Conservation (phyloP, 352 stramenopile species). For the Phytophthora idaei region DNA sequence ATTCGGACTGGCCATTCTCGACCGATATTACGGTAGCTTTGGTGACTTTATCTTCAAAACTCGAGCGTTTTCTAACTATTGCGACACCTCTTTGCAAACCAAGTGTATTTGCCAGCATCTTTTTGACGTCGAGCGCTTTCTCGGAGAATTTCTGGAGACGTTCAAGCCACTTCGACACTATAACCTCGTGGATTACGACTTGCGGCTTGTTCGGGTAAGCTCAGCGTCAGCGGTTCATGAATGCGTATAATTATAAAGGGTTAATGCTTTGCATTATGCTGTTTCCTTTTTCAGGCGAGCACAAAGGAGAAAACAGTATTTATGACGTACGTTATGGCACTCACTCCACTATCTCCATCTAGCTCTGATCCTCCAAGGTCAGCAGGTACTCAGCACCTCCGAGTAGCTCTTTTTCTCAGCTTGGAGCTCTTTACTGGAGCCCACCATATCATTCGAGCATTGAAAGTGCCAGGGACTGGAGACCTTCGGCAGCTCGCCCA, state of each 20-base stretch:
- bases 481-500: constrained; percentile 40
- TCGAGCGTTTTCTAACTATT: neutral
- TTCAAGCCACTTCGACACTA: constrained; percentile 46
- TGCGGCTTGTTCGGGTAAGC: constrained; percentile 55
- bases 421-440: constrained; percentile 50
- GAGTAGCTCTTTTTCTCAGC: constrained; percentile 53
- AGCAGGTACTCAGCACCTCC: constrained; percentile 6
- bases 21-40: constrained; percentile 27
- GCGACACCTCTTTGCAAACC: neutral
- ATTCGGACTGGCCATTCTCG: constrained; percentile 1
- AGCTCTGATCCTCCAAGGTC: neutral
- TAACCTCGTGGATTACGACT: constrained; percentile 69
- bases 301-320: constrained; percentile 45
- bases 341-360: constrained; percentile 20
- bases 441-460: constrained; percentile 48
- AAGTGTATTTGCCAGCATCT: constrained; percentile 53
- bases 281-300: constrained; percentile 24
- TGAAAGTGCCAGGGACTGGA: constrained; percentile 43
- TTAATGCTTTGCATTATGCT: neutral
- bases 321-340: constrained; percentile 53
- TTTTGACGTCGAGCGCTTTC: constrained; percentile 66
- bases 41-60: neutral
- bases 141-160: constrained; percentile 50
- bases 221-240: neutral
- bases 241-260: neutral